Percentiles rank a stretch among this genome's conserved stretches.
Conservation (phyloP, 1,284 basidiomycete genomes). For the Mycena citricolor region DNA sequence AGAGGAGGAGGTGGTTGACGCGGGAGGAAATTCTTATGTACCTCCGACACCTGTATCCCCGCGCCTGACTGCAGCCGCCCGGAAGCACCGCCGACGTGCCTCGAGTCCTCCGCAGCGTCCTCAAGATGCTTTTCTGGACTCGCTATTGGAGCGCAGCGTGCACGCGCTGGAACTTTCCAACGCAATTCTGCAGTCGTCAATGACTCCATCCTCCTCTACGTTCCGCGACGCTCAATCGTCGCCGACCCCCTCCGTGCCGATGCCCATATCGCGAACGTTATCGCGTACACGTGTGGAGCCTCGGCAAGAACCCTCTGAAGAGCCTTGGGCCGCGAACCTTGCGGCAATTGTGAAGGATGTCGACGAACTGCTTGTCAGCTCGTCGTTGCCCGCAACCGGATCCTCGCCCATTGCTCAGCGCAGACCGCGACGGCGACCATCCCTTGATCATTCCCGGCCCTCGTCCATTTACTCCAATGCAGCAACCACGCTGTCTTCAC, state of each 20-base stretch:
- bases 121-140: slow-evolving; percentile 56
- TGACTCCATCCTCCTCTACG: slow-evolving; percentile 34
- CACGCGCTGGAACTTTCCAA: slow-evolving; percentile 84
- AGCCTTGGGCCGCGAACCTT: slow-evolving; percentile 63
- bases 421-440: slow-evolving; percentile 14
- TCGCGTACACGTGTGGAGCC: no score
- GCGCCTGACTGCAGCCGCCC: slow-evolving; percentile 1
- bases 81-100: slow-evolving; percentile 14
- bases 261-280: slow-evolving; percentile 15
- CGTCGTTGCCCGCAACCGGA: slow-evolving; percentile 20
- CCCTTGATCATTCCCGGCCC: slow-evolving; percentile 9
- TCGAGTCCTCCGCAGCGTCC: slow-evolving; percentile 22
- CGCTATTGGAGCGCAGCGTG: slow-evolving; percentile 75
- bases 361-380: slow-evolving; percentile 48
- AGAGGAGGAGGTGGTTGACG: slow-evolving; percentile 26
- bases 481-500: slow-evolving; percentile 26
- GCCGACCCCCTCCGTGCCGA: neutral
- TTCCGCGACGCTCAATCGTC: slow-evolving; percentile 15
- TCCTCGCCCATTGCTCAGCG: slow-evolving; percentile 13
- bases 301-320: slow-evolving; percentile 41
- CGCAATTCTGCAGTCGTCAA: slow-evolving; percentile 67
- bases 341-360: slow-evolving; percentile 64
- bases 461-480: slow-evolving; percentile 25
- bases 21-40: neutral
- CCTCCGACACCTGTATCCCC: slow-evolving; percentile 9